Base-by-base conservation (phyloP, 345 rosid genomes). In the Isatis tinctoria region DNA sequence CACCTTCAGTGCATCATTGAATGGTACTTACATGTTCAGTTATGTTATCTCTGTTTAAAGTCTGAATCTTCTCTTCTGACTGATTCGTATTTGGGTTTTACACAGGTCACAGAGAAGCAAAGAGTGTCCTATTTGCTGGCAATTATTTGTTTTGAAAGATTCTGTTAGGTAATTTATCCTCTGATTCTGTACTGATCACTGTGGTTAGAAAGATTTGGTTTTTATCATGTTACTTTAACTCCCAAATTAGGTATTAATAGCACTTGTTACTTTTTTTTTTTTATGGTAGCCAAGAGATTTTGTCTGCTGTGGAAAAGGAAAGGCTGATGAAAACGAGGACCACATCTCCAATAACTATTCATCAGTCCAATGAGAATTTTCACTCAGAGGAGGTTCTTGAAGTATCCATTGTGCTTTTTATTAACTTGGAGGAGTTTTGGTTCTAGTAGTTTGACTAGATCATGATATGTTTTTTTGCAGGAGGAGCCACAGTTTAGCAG, bases 101-200 rank as follows among this genome's bases (percentile, higher is more conserved):
- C 48, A 30, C 79, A 94, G 98, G 98, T 91, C 88, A 2, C 95
- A 94, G 74, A 88, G 98, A 87, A 91, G 98, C 88, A 83, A 87
- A 72, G 97, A 91, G 77, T 94, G 98, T 67, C 98, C 96, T 1
- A 89, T 94, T 66, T 94, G 95, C 70, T 94, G 95, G 96, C 98
- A 84, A 70, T 73, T 78, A 12, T 82, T 93, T 81, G 76, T 75
- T 60, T 67, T 93, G 30, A 82, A 77, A 80, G 98, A 91, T 56
- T 91, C 90, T 74, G 82, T 79, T 60, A 79, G 97, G 98, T 90
- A 80, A 52, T 22, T 48, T 53, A n/a, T 26, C 65, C 12, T 28
- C 63, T 33, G 1, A 32, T n/a, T n/a, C n/a, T n/a, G n/a, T 32
- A n/a, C 13, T 20, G 36, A 16, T 65, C 26, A 1, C 2, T 39